Conservation (phyloP, 306 rosid genomes). For the Quercus robur region DNA sequence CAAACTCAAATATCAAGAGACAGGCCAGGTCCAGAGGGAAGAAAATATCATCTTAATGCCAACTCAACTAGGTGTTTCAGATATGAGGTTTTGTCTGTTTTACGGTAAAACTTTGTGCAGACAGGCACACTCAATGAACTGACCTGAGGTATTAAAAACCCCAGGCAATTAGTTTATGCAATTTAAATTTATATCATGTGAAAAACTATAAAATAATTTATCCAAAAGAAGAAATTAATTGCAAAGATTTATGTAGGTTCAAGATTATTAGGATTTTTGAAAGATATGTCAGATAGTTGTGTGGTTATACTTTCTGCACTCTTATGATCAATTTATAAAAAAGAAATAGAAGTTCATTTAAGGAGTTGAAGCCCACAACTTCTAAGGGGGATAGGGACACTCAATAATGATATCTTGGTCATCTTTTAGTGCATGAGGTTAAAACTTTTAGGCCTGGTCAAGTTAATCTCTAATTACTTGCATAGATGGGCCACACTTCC, state of each 20-base stretch:
- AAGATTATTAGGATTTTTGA: background rate
- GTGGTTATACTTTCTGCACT: background rate
- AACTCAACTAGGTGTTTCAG: background rate
- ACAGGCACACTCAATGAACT: background rate
- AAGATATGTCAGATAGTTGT: background rate
- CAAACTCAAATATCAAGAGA: background rate
- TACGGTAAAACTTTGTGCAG: background rate
- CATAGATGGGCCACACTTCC: background rate
- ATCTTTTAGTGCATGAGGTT: background rate
- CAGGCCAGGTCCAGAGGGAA: background rate
- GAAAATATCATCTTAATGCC: background rate
- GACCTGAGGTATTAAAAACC: background rate
- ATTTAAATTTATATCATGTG: no score
- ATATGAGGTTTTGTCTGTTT: background rate
- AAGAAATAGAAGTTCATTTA: background rate
- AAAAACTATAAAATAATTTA: background rate
- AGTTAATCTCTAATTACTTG: conserved; percentile 2
- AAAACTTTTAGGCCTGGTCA: background rate
- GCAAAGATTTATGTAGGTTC: background rate
- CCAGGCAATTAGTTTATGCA: background rate
- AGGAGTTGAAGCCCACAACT: conserved; percentile 6
- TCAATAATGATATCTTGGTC: background rate
- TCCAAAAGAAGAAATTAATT: background rate
- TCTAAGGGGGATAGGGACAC: background rate
- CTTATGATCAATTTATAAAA: background rate